Base-by-base conservation (phyloP, 139 green algal genomes). In the Chlamydomonas sphaeroides region DNA sequence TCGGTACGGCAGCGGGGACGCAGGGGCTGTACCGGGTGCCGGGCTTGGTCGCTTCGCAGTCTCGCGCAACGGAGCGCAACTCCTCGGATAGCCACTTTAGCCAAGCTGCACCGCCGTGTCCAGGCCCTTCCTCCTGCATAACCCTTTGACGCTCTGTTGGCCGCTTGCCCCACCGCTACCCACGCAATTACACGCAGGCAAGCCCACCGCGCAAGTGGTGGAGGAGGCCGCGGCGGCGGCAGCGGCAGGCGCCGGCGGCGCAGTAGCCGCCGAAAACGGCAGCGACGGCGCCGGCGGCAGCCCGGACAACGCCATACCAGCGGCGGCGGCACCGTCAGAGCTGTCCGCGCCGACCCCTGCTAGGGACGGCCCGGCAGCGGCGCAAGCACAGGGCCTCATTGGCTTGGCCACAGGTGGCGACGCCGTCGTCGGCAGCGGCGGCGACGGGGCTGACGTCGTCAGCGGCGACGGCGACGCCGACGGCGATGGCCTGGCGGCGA, bases 161-260 rank as follows among this genome's bases (percentile, higher is more conserved):
- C n/a, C n/a, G n/a, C n/a, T n/a, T n/a, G n/a, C n/a, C n/a, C n/a
- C n/a, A n/a, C n/a, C n/a, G n/a, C n/a, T n/a, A n/a, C n/a, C n/a
- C n/a, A n/a, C n/a, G n/a, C n/a, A n/a, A n/a, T n/a, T n/a, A n/a
- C n/a, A n/a, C 30, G 17, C 74, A 80, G 74, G 74, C 74, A 70
- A 70, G n/a, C 74, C 74, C n/a, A 80, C 56, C 1, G 41, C 39
- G 1, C 59, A 80, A 41, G 56, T 80, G 15, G 61, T 80, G 35
- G 39, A 56, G 15, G 53, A 80, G 11, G 11, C 59, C 30, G 59
- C 59, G n/a, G n/a, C 59, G 59, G 59, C 59, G 30, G 59, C 7
- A n/a, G n/a, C 59, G 4, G 59, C n/a, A 8, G 57, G 6, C 57
- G 57, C 32, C 32, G 62, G 21, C 62, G 33, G 2, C 11, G 45